These are phyloP conservation scores for Amphicarpaea edgeworthii DNA, from an alignment of 306 rosid genomes.

Conservation along the genomic window DNA sequence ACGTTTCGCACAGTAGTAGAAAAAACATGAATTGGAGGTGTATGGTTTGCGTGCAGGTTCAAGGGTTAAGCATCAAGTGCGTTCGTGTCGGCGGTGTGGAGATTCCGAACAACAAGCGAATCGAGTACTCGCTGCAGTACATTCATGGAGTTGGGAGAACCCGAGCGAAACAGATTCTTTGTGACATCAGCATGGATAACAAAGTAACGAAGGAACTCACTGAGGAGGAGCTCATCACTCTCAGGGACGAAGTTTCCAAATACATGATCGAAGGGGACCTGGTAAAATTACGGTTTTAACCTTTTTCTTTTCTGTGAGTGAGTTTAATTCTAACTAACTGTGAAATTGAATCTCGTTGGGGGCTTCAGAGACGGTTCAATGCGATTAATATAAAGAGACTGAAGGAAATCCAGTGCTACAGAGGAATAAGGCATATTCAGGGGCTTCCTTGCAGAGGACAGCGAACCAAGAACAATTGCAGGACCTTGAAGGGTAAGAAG, in stretches of 20 bases:
- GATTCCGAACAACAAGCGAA: constrained; percentile 88
- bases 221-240: constrained; percentile 76
- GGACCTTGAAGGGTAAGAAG: constrained; percentile 94
- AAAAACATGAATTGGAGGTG: constrained; percentile 6
- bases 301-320: background rate
- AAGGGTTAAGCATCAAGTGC: constrained; percentile 67
- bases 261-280: constrained; percentile 91
- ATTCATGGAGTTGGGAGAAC: constrained; percentile 91
- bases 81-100: constrained; percentile 93
- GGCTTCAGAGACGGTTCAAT: constrained; percentile 81
- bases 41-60: constrained; percentile 30
- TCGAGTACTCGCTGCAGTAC: constrained; percentile 85
- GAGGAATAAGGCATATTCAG: constrained; percentile 90
- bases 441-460: constrained; percentile 97
- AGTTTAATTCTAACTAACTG: background rate
- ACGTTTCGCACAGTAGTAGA: background rate
- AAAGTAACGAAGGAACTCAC: constrained; percentile 84
- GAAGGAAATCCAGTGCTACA: constrained; percentile 92
- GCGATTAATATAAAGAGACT: constrained; percentile 86
- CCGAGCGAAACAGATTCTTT: constrained; percentile 66
- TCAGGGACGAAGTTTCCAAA: constrained; percentile 89
- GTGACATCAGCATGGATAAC: constrained; percentile 76
- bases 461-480: constrained; percentile 89
- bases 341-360: constrained; percentile 14
- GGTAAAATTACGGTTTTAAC: constrained; percentile 46